phyloP scores from a whole-genome alignment of 1,139 yeast species.

The Kodamaea plutei region DNA sequence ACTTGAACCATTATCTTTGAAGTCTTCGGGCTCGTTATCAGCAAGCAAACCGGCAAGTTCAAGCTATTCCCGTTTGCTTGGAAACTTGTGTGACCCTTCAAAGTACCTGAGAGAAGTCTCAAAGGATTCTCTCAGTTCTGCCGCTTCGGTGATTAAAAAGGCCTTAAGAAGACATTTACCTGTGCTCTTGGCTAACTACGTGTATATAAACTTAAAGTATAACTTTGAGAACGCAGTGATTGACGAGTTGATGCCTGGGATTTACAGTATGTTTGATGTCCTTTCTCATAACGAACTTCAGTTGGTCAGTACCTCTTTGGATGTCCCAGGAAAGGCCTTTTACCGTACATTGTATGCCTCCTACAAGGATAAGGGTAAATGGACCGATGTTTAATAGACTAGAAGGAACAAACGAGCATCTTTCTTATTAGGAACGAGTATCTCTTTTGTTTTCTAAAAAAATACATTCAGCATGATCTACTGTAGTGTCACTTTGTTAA shows the following conservation, averaged over 20 bases:
- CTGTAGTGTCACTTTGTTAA: no score
- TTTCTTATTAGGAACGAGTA: no score
- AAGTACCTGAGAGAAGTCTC: slow-evolving; percentile 17
- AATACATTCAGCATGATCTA: no score
- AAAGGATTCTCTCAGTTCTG: slow-evolving; percentile 46
- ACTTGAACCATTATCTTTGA: slow-evolving; percentile 41
- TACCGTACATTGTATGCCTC: slow-evolving; percentile 66
- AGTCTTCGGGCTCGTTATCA: slow-evolving; percentile 10
- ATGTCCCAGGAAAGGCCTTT: slow-evolving; percentile 63
- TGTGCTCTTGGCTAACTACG: slow-evolving; percentile 53
- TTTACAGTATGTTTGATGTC: slow-evolving; percentile 64
- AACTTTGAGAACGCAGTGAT: slow-evolving; percentile 48
- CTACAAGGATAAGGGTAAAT: slow-evolving; percentile 75
- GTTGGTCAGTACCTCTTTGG: slow-evolving; percentile 65
- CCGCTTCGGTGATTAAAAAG: slow-evolving; percentile 51
- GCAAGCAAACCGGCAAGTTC: slow-evolving; percentile 33
- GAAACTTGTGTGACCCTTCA: slow-evolving; percentile 71
- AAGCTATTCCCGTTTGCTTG: slow-evolving; percentile 54
- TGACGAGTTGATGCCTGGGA: slow-evolving; percentile 51
- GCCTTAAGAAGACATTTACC: slow-evolving; percentile 63
- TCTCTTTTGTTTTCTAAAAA: no score
- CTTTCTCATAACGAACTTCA: slow-evolving; percentile 65
- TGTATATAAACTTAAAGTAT: slow-evolving; percentile 47
- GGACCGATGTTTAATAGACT: slow-evolving; percentile 73
- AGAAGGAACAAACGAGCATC: no score